Percentiles rank a stretch among this genome's conserved stretches.
Conservation (phyloP, 805 yeast species). For the Starmerella stigmatis region DNA sequence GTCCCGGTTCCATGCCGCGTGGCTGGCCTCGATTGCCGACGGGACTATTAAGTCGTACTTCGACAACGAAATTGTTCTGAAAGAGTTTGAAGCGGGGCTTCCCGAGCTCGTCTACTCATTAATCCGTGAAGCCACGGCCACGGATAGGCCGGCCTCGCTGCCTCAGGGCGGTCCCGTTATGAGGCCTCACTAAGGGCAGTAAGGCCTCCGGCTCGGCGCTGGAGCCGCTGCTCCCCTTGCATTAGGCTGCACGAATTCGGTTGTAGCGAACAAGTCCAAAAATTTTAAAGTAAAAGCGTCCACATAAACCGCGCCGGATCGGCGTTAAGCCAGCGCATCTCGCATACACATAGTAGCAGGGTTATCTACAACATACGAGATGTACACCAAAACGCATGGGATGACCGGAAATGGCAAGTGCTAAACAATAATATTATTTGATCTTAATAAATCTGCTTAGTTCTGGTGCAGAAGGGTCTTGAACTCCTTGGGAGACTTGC, state of each 20-base stretch:
- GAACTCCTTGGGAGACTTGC: slow-evolving; percentile 29
- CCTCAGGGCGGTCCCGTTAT: too few relatives aligned
- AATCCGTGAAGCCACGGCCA: background rate
- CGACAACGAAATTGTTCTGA: slow-evolving; percentile 25
- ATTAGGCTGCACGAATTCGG: too few relatives aligned
- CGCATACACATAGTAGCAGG: background rate
- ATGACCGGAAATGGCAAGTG: too few relatives aligned
- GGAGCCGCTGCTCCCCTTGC: too few relatives aligned
- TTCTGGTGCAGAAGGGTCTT: slow-evolving; percentile 28
- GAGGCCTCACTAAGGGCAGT: too few relatives aligned
- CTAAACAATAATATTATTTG: background rate
- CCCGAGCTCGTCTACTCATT: slow-evolving; percentile 5
- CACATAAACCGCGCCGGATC: too few relatives aligned
- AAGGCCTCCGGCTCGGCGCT: too few relatives aligned
- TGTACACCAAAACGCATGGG: too few relatives aligned
- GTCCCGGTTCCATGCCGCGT: slow-evolving; percentile 23
- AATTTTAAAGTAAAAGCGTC: too few relatives aligned
- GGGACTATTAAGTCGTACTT: slow-evolving; percentile 24
- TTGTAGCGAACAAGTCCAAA: too few relatives aligned
- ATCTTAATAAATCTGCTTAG: slow-evolving; percentile 18
- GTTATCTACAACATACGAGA: too few relatives aligned
- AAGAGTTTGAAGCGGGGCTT: slow-evolving; percentile 16
- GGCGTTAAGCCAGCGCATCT: too few relatives aligned
- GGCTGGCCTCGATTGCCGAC: slow-evolving; percentile 21
- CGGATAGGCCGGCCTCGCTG: background rate